Evolutionary conservation across 1,284 basidiomycete genomes (phyloP).

Genomic region (Ceratobasidium sp.): DNA sequence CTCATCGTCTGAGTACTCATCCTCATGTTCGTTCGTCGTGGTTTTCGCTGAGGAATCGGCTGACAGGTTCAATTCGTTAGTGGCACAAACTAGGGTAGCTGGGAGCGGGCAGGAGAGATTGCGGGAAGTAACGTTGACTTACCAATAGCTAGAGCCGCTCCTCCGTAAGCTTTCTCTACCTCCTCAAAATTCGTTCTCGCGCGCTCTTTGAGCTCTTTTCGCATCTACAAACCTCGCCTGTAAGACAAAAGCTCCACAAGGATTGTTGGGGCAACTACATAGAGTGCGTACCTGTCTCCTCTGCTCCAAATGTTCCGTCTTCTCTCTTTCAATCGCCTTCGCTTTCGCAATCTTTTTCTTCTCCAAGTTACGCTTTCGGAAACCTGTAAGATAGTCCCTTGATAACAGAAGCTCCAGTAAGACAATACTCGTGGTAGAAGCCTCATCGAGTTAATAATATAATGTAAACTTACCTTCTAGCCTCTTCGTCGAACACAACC

Average conservation of each 20-base stretch:
- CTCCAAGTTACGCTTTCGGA: conserved; percentile 84
- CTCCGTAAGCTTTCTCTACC: conserved; percentile 77
- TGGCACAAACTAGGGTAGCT: background rate
- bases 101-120: conserved; percentile 40
- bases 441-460: background rate
- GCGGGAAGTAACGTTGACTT: background rate
- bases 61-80: conserved; percentile 32
- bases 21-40: conserved; percentile 58
- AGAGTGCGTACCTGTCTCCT: conserved; percentile 68
- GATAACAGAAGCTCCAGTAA: conserved; percentile 27
- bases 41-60: background rate
- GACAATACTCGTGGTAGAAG: too few species aligned
- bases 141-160: conserved; percentile 47
- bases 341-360: conserved; percentile 76
- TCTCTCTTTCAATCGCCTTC: conserved; percentile 73
- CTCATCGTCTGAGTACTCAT: conserved; percentile 78
- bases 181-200: conserved; percentile 74
- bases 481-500: conserved; percentile 79
- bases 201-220: conserved; percentile 73
- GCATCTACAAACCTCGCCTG: conserved; percentile 57
- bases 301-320: conserved; percentile 70
- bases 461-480: conserved; percentile 66
- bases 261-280: background rate
- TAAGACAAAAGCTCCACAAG: conserved; percentile 12
- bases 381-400: conserved; percentile 86